Conservation (phyloP, 768 basidiomycete genomes). For the Russula virescens region DNA sequence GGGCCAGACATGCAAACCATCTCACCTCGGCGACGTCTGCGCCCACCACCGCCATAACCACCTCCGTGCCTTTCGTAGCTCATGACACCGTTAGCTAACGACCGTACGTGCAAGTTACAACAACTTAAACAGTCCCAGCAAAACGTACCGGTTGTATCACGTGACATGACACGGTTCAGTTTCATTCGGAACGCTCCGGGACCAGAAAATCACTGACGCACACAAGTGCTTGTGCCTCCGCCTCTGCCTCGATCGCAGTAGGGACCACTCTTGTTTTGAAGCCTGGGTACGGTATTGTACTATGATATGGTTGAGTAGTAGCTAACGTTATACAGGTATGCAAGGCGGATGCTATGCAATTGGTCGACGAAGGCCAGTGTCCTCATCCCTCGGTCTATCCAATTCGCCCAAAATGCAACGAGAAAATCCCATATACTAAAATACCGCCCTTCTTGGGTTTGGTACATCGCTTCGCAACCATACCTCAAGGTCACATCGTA, state of each 20-base stretch:
- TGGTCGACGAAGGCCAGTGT: constrained; percentile 49
- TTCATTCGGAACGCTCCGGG: constrained; percentile 7
- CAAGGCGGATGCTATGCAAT: constrained; percentile 67
- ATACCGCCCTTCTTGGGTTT: background rate
- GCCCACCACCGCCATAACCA: constrained; percentile 31
- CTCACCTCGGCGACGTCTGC: constrained; percentile 27
- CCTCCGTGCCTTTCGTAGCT: constrained; percentile 47
- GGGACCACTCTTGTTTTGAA: background rate
- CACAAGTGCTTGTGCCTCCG: too few relatives aligned
- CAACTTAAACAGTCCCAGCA: too few relatives aligned
- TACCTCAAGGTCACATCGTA: background rate
- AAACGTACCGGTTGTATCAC: background rate
- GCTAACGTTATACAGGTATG: constrained; percentile 40
- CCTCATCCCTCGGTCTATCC: constrained; percentile 26
- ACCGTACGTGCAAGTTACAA: background rate
- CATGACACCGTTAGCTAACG: constrained; percentile 33
- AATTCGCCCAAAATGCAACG: constrained; percentile 11
- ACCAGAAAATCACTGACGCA: background rate
- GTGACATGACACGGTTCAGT: background rate
- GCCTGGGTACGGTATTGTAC: constrained; percentile 27
- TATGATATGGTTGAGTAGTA: background rate
- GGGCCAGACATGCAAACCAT: background rate
- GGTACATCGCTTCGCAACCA: background rate
- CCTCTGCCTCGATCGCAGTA: background rate
- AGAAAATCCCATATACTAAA: background rate